These are phyloP conservation scores for Cryptosporidium ubiquitum DNA, from an alignment of 169 alveolate genomes.

Conservation along the genomic window DNA sequence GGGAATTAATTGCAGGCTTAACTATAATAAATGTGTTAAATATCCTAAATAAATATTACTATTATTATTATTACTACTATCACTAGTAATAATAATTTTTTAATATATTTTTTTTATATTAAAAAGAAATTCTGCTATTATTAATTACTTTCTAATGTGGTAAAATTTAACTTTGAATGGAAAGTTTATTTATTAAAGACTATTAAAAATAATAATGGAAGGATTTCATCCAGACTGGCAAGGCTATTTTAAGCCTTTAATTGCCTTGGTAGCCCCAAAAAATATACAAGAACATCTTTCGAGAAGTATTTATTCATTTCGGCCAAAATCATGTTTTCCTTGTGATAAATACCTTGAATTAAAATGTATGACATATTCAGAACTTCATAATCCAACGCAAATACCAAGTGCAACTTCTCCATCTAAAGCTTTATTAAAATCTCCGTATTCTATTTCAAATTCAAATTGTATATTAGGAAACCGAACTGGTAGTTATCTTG, in stretches of 20 bases:
- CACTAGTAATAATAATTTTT: too few species aligned
- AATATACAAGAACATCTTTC: slow-evolving; percentile 26
- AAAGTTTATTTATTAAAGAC: not conserved
- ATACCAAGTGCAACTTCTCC: slow-evolving; percentile 24
- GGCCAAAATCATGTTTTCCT: slow-evolving; percentile 39
- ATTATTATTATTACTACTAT: too few species aligned
- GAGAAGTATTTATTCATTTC: slow-evolving; percentile 17
- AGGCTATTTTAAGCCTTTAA: slow-evolving; percentile 63
- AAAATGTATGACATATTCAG: slow-evolving; percentile 41
- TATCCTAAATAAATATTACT: too few species aligned
- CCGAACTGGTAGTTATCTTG: slow-evolving; percentile 5
- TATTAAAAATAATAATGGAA: slow-evolving; percentile 9
- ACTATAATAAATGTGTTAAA: too few species aligned
- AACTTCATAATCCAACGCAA: slow-evolving; percentile 13
- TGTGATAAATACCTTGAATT: slow-evolving; percentile 34
- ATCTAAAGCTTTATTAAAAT: slow-evolving; percentile 9
- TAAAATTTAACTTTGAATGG: not conserved
- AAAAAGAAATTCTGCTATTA: too few species aligned
- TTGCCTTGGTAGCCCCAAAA: slow-evolving; percentile 59
- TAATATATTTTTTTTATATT: too few species aligned
- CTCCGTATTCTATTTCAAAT: slow-evolving; percentile 27
- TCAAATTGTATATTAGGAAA: slow-evolving; percentile 19
- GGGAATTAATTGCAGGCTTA: too few species aligned
- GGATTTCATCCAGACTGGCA: slow-evolving; percentile 70
- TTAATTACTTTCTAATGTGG: not conserved